phyloP scores from a whole-genome alignment of 768 basidiomycete species.

The Termitomyces sp. region DNA sequence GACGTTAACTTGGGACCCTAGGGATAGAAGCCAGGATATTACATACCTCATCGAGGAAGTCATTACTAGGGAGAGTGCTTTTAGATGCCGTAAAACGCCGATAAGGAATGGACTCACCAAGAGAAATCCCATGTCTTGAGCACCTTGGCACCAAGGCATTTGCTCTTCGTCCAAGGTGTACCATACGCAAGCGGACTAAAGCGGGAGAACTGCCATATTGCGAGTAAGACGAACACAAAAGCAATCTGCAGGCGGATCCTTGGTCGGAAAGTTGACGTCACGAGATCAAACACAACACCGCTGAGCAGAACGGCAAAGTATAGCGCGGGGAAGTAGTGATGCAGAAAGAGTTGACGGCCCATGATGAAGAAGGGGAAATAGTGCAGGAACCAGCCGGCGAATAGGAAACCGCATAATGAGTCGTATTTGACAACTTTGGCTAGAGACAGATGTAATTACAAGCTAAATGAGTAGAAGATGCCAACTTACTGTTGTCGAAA shows the following conservation, averaged over 20 bases:
- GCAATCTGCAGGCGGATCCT: constrained; percentile 77
- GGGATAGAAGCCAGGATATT: not conserved
- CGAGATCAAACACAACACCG: constrained; percentile 76
- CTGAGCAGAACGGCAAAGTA: constrained; percentile 84
- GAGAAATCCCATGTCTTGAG: constrained; percentile 95
- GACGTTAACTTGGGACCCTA: not conserved
- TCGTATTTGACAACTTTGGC: constrained; percentile 93
- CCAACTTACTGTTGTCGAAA: constrained; percentile 79
- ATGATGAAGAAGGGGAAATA: constrained; percentile 98
- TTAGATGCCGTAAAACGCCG: not conserved
- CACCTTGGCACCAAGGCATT: constrained; percentile 79
- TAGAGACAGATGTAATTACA: constrained; percentile 21
- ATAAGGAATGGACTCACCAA: constrained; percentile 44
- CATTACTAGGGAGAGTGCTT: constrained; percentile 39
- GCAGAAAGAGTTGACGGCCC: constrained; percentile 94
- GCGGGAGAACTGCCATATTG: constrained; percentile 71
- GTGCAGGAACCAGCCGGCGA: constrained; percentile 88
- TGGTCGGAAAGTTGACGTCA: constrained; percentile 74
- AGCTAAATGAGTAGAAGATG: not conserved
- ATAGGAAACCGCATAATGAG: constrained; percentile 82
- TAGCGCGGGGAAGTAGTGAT: constrained; percentile 97
- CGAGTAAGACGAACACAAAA: constrained; percentile 63
- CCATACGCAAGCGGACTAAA: constrained; percentile 86
- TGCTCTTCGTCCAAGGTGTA: constrained; percentile 73
- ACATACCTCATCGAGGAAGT: constrained; percentile 65